A percentile compares a stretch with the other conserved stretches of the same genome.
Conservation (phyloP, 1,284 basidiomycete genomes). For the Termitomyces sp. region DNA sequence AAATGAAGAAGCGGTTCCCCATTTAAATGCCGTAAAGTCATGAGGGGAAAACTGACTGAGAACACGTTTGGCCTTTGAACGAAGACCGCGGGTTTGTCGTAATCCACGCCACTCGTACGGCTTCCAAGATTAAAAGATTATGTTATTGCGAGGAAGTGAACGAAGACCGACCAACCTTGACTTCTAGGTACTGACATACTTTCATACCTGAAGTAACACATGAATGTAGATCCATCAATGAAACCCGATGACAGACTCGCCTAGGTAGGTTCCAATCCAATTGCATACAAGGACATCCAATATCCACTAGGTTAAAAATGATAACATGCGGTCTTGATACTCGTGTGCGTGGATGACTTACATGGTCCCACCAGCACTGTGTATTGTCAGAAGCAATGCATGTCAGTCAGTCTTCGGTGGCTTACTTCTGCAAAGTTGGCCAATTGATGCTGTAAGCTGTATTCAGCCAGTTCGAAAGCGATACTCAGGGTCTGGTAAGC, state of each 20-base stretch:
- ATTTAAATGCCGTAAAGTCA: conserved; percentile 83
- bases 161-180: conserved; percentile 50
- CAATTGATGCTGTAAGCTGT: conserved; percentile 78
- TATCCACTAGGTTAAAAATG: conserved; percentile 54
- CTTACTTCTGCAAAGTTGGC: conserved; percentile 77
- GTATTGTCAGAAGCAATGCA: conserved; percentile 8
- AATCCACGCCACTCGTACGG: conserved; percentile 83
- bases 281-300: conserved; percentile 82
- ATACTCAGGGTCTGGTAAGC: conserved; percentile 68
- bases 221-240: background rate
- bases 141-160: conserved; percentile 12
- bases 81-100: conserved; percentile 66
- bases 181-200: conserved; percentile 78
- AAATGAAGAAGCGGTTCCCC: conserved; percentile 78
- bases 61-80: conserved; percentile 72
- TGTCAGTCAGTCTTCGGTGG: conserved; percentile 15
- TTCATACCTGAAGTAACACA: conserved; percentile 61
- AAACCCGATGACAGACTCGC: conserved; percentile 30
- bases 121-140: conserved; percentile 29
- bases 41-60: conserved; percentile 79
- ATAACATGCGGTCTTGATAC: conserved; percentile 3
- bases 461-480: conserved; percentile 81
- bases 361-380: conserved; percentile 88
- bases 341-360: conserved; percentile 32
- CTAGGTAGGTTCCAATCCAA: conserved; percentile 79